Conservation (phyloP, 176 grass and related monocot species). For the Carex kokanica region DNA sequence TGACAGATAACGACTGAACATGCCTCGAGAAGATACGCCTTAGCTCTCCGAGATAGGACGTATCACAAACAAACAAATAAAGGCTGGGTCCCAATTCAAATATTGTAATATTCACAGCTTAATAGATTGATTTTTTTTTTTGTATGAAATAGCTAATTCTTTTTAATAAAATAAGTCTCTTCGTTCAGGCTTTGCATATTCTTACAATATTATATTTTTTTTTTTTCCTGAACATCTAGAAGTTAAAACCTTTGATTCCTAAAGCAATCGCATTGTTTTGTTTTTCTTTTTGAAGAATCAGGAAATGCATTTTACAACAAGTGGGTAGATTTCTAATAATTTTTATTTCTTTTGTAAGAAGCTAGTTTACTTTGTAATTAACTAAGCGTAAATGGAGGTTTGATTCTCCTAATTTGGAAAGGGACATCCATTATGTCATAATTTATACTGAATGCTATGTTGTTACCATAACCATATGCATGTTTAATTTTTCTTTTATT, state of each 20-base stretch:
- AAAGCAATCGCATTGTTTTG: background rate
- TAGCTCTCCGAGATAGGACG: no score
- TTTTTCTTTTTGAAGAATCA: conserved; percentile 12
- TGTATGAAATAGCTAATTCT: no score
- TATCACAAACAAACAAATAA: background rate
- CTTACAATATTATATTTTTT: background rate
- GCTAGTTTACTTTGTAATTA: background rate
- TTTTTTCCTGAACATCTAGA: background rate
- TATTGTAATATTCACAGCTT: background rate
- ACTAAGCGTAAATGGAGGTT: background rate
- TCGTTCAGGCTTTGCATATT: background rate
- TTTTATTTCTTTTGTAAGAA: background rate
- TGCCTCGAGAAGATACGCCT: no score
- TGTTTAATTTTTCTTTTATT: background rate
- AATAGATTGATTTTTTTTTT: no score
- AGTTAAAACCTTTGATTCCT: background rate
- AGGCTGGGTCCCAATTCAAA: background rate
- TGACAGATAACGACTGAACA: no score
- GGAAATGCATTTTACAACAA: background rate
- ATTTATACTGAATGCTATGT: background rate
- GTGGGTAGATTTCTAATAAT: background rate
- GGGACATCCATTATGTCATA: background rate
- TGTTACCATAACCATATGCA: background rate
- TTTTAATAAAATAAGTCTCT: background rate
- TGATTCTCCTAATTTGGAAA: conserved; percentile 10